Conservation (phyloP, 495 filamentous ascomycete species). For the Achaetomiella virescens region DNA sequence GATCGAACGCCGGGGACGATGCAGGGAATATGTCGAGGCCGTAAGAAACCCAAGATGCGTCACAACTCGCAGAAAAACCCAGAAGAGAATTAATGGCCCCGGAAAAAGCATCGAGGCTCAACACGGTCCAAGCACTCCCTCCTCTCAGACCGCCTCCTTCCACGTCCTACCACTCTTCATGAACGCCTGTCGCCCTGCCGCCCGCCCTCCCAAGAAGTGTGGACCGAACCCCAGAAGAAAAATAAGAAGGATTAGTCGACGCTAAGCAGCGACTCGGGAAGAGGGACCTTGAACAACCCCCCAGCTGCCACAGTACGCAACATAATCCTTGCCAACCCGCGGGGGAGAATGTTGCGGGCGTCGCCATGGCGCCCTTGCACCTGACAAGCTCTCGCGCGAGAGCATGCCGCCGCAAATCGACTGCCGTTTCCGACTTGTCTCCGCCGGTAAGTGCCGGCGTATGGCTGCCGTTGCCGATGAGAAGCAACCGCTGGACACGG, state of each 20-base stretch:
- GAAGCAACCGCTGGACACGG: slow-evolving; percentile 6
- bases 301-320: background rate
- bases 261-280: background rate
- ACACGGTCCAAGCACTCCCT: slow-evolving; percentile 1
- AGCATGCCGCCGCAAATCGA: background rate
- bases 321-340: background rate
- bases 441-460: background rate
- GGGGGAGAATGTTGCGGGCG: background rate
- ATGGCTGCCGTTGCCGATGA: background rate
- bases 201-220: background rate
- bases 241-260: background rate
- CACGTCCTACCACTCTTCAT: background rate
- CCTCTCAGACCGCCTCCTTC: background rate
- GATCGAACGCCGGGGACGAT: slow-evolving; percentile 3
- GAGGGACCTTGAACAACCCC: background rate
- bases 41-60: slow-evolving; percentile 9
- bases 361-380: background rate
- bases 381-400: background rate
- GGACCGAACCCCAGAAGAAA: slow-evolving; percentile 2
- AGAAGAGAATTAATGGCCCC: slow-evolving; percentile 8
- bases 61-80: slow-evolving; percentile 7
- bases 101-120: slow-evolving; percentile 1
- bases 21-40: slow-evolving; percentile 6
- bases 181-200: slow-evolving; percentile 5
- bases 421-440: background rate